Conservation (phyloP, 1,139 yeast species). For the Suhomyces bribrorum region DNA sequence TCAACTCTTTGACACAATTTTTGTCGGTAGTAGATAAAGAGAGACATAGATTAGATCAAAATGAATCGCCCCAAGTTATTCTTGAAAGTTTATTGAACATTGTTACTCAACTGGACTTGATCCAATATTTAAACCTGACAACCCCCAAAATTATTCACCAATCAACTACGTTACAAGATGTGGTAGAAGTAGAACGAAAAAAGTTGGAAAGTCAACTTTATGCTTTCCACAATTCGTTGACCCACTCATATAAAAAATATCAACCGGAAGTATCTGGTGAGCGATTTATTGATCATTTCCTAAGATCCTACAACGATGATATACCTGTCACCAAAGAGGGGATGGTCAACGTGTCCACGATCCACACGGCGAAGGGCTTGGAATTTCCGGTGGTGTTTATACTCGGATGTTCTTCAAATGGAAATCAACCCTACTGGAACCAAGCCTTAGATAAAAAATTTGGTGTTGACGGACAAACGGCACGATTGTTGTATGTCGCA, state of each 20-base stretch:
- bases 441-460: conserved; percentile 11
- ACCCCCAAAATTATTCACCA: conserved; percentile 2
- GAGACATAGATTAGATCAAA: not conserved
- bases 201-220: conserved; percentile 21
- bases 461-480: conserved; percentile 13
- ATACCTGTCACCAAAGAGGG: conserved; percentile 28
- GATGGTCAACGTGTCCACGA: conserved; percentile 55
- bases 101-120: conserved; percentile 22
- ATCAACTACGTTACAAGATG: conserved; percentile 3
- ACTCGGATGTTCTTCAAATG: conserved; percentile 30
- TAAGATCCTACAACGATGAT: conserved; percentile 51
- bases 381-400: conserved; percentile 72
- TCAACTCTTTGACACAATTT: conserved; percentile 10
- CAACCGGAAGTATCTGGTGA: conserved; percentile 16
- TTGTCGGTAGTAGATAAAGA: conserved; percentile 11
- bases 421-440: conserved; percentile 21
- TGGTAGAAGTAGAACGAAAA: conserved; percentile 12
- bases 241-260: conserved; percentile 22
- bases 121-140: conserved; percentile 26
- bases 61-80: conserved; percentile 19
- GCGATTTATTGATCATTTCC: conserved; percentile 37
- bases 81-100: conserved; percentile 24
- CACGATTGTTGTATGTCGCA: conserved; percentile 60
- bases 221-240: conserved; percentile 31
- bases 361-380: conserved; percentile 71